These are phyloP conservation scores for Aspergillus indologenus DNA, from an alignment of 495 filamentous ascomycete genomes.

Conservation along the genomic window DNA sequence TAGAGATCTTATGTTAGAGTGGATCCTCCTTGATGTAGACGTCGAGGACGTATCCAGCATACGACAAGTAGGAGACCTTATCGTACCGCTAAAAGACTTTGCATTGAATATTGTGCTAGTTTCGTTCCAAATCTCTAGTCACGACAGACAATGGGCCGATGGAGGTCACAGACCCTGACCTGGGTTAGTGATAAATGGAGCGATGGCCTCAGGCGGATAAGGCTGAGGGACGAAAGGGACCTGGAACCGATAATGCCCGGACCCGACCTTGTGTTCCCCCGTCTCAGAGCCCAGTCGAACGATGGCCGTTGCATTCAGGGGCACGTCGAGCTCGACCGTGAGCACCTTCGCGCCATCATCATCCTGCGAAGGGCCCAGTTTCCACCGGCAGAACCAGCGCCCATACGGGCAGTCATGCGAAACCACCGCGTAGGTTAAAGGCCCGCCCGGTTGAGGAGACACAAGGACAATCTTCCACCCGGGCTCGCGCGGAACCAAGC, in stretches of 20 bases:
- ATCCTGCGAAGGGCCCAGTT: not conserved
- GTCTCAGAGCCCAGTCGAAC: constrained; percentile 23
- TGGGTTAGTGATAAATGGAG: not conserved
- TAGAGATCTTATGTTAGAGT: no score
- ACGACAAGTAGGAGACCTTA: no score
- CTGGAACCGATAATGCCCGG: constrained; percentile 16
- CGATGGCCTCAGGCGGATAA: not conserved
- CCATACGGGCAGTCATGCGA: constrained; percentile 31
- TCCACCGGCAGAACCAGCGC: constrained; percentile 25
- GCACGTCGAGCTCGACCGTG: constrained; percentile 23
- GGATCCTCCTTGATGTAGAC: no score
- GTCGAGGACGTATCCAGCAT: no score
- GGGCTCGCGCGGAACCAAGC: constrained; percentile 21
- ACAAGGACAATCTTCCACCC: constrained; percentile 30
- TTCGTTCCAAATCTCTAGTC: no score
- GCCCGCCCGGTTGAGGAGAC: constrained; percentile 27
- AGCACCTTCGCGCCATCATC: constrained; percentile 13
- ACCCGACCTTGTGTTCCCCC: constrained; percentile 19
- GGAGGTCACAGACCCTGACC: not conserved
- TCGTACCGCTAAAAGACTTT: no score
- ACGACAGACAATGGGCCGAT: no score
- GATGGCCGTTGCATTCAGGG: constrained; percentile 27
- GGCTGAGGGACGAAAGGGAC: not conserved
- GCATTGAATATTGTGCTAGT: no score
- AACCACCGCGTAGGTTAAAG: constrained; percentile 20